Conservation (phyloP, 1,139 yeast species). For the Scheffersomyces stambukii region DNA sequence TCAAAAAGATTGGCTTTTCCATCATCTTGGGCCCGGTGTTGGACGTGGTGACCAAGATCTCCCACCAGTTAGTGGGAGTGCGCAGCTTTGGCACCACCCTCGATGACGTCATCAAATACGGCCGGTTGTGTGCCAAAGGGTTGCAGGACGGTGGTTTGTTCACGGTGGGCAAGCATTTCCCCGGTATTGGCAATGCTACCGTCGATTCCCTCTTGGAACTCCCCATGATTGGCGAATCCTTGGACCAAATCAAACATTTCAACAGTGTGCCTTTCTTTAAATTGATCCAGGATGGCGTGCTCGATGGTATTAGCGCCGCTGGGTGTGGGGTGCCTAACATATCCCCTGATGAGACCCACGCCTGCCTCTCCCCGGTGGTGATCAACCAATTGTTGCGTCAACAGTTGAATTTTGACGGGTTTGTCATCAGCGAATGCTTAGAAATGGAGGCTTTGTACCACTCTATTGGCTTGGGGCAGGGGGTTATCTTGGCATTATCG, state of each 20-base stretch:
- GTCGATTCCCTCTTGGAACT: conserved; percentile 56
- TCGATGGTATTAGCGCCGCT: conserved; percentile 62
- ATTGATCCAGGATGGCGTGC: conserved; percentile 41
- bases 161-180: conserved; percentile 63
- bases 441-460: conserved; percentile 65
- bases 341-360: conserved; percentile 59
- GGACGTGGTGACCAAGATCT: conserved; percentile 56
- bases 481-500: conserved; percentile 55
- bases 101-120: conserved; percentile 55
- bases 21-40: conserved; percentile 62
- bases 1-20: conserved; percentile 52
- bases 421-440: conserved; percentile 61
- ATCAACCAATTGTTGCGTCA: conserved; percentile 50
- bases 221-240: conserved; percentile 56
- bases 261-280: conserved; percentile 52
- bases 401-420: conserved; percentile 53
- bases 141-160: conserved; percentile 53
- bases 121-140: conserved; percentile 53
- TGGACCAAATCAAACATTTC: conserved; percentile 50
- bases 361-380: conserved; percentile 58
- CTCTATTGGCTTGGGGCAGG: conserved; percentile 63
- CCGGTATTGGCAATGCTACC: conserved; percentile 62
- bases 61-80: conserved; percentile 58
- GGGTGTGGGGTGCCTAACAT: conserved; percentile 68
- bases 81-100: conserved; percentile 61